Evolutionary conservation across 345 rosid genomes (phyloP).

Genomic region (Citrus hindsii): DNA sequence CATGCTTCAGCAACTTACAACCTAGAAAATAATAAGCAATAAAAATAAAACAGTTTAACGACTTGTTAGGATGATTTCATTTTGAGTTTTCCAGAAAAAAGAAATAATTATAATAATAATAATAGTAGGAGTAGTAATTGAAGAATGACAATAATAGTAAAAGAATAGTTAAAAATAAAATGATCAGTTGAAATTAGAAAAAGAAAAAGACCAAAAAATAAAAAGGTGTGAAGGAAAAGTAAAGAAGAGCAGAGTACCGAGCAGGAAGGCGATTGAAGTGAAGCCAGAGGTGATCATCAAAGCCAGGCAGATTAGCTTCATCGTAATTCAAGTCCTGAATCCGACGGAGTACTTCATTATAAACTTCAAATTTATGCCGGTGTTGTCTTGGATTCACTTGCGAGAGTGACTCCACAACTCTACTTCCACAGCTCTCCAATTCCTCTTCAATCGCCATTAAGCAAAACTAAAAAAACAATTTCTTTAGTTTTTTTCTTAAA

Average conservation of each 20-base stretch:
- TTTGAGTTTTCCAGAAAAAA: not conserved
- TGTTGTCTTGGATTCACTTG: conserved; percentile 63
- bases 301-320: conserved; percentile 68
- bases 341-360: conserved; percentile 69
- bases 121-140: not conserved
- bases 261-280: conserved; percentile 98
- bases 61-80: conserved; percentile 7
- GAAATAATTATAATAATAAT: not conserved
- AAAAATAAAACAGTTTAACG: not conserved
- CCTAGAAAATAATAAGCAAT: not conserved
- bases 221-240: not conserved
- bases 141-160: not conserved
- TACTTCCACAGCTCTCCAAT: conserved; percentile 85
- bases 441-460: conserved; percentile 87
- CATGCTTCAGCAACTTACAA: not conserved
- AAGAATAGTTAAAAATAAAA: not conserved
- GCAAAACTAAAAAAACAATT: not conserved
- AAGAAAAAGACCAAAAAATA: not conserved
- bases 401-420: conserved; percentile 53
- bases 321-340: conserved; percentile 67
- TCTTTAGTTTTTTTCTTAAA: no score
- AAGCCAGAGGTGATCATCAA: conserved; percentile 95
- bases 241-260: conserved; percentile 37
- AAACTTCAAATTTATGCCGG: conserved; percentile 82
- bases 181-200: not conserved